Evolutionary conservation across 2,329 filamentous ascomycete genomes (phyloP).

Genomic region (Penicillium sp.): DNA sequence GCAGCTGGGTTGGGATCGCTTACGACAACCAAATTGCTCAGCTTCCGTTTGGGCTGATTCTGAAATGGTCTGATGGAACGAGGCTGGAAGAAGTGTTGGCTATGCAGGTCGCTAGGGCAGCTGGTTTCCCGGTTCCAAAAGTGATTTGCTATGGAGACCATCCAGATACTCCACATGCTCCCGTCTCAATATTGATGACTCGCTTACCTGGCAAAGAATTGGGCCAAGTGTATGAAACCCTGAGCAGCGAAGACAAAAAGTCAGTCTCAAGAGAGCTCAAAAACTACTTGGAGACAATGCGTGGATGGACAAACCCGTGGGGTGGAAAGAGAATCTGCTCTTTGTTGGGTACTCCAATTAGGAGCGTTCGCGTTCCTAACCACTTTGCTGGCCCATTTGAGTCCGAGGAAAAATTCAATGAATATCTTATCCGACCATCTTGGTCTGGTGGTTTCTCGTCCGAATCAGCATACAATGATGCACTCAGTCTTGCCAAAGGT

Average conservation of each 20-base stretch:
- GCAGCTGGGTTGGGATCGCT: conserved; percentile 25
- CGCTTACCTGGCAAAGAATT: conserved; percentile 34
- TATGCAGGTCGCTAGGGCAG: conserved; percentile 31
- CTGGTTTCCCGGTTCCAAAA: conserved; percentile 31
- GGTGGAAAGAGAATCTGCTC: conserved; percentile 28
- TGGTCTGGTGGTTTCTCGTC: conserved; percentile 23
- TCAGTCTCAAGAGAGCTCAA: conserved; percentile 30
- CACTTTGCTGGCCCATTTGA: conserved; percentile 27
- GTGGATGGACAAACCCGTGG: conserved; percentile 28
- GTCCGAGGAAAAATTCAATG: conserved; percentile 27
- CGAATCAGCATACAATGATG: conserved; percentile 22
- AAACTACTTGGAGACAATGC: conserved; percentile 30
- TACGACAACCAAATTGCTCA: conserved; percentile 33
- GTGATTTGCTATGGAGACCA: conserved; percentile 36
- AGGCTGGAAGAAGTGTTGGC: conserved; percentile 33
- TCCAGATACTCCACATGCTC: conserved; percentile 28
- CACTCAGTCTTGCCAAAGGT: conserved; percentile 15
- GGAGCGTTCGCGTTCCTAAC: conserved; percentile 27
- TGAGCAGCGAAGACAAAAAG: conserved; percentile 26
- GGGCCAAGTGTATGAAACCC: conserved; percentile 27
- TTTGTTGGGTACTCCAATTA: conserved; percentile 25
- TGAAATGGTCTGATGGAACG: conserved; percentile 40
- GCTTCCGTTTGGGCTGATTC: conserved; percentile 36
- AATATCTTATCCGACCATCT: conserved; percentile 24
- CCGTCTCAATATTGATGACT: conserved; percentile 40